Percentiles rank a stretch among this genome's conserved stretches.
phyloP scores from a whole-genome alignment of 2,329 filamentous ascomycete genomes.

The Thelonectria rubi region DNA sequence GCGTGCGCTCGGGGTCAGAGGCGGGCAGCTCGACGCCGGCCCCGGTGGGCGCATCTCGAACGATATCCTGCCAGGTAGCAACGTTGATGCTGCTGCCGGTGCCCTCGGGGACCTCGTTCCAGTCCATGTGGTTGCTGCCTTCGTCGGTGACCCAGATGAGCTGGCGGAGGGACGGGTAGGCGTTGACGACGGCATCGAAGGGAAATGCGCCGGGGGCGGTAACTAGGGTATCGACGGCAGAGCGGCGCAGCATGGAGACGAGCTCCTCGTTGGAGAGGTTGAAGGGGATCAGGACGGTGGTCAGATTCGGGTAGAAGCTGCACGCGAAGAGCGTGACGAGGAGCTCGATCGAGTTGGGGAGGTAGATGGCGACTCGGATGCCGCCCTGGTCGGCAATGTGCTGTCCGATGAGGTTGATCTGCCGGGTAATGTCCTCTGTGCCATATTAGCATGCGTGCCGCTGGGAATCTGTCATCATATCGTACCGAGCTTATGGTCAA shows the following conservation, averaged over 20 bases:
- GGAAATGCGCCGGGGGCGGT: conserved; percentile 89
- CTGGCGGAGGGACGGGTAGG: conserved; percentile 75
- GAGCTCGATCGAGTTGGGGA: conserved; percentile 93
- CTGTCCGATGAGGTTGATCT: conserved; percentile 87
- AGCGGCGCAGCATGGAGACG: conserved; percentile 75
- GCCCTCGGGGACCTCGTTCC: conserved; percentile 86
- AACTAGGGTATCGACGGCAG: conserved; percentile 82
- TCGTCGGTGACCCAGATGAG: conserved; percentile 94
- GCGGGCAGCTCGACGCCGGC: conserved; percentile 71
- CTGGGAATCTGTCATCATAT: not conserved
- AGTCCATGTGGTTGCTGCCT: conserved; percentile 92
- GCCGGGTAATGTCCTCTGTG: conserved; percentile 75
- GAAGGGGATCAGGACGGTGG: conserved; percentile 85
- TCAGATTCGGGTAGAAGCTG: conserved; percentile 83
- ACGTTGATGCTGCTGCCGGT: conserved; percentile 80
- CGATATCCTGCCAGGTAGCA: conserved; percentile 90
- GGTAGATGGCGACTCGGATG: conserved; percentile 84
- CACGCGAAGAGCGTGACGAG: conserved; percentile 85
- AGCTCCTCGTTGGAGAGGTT: conserved; percentile 76
- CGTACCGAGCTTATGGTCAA: conserved; percentile 74
- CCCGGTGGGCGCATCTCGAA: conserved; percentile 72
- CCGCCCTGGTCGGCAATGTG: conserved; percentile 76
- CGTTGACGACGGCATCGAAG: conserved; percentile 74
- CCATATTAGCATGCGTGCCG: conserved; percentile 20
- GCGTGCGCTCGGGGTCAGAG: conserved; percentile 61